Conservation (phyloP, 345 rosid species). For the Euclidium syriacum region DNA sequence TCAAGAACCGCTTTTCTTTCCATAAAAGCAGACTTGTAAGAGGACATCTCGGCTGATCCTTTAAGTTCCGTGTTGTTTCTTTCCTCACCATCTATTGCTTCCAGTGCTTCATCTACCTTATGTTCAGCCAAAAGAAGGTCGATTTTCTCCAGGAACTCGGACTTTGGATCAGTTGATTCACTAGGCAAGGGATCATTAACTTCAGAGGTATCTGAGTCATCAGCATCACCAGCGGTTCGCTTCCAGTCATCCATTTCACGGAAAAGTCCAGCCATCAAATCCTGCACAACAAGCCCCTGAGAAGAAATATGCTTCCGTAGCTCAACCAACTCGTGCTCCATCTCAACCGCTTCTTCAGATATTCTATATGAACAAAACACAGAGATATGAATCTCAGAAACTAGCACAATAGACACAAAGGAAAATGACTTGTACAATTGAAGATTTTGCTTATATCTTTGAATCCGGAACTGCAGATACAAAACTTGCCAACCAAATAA, state of each 20-base stretch:
- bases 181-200: slow-evolving; percentile 30
- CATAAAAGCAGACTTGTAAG: slow-evolving; percentile 51
- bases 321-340: slow-evolving; percentile 89
- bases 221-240: slow-evolving; percentile 29
- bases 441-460: background rate
- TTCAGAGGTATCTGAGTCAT: slow-evolving; percentile 31
- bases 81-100: slow-evolving; percentile 68
- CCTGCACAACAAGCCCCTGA: slow-evolving; percentile 82
- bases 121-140: slow-evolving; percentile 90
- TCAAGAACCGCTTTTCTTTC: slow-evolving; percentile 67
- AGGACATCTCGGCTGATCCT: slow-evolving; percentile 44
- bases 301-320: slow-evolving; percentile 81
- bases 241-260: slow-evolving; percentile 75
- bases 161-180: slow-evolving; percentile 33
- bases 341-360: slow-evolving; percentile 91
- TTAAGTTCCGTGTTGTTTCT: slow-evolving; percentile 52
- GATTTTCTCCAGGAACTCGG: slow-evolving; percentile 50
- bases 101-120: slow-evolving; percentile 66
- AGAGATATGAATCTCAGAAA: background rate
- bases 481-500: background rate
- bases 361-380: slow-evolving; percentile 45
- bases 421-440: background rate
- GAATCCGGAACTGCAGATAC: background rate
- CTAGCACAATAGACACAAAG: background rate
- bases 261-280: slow-evolving; percentile 74